Percentiles rank a stretch among this genome's conserved stretches.
Evolutionary conservation across 2,329 filamentous ascomycete genomes (phyloP).

Genomic region (Microthyrium microscopicum): DNA sequence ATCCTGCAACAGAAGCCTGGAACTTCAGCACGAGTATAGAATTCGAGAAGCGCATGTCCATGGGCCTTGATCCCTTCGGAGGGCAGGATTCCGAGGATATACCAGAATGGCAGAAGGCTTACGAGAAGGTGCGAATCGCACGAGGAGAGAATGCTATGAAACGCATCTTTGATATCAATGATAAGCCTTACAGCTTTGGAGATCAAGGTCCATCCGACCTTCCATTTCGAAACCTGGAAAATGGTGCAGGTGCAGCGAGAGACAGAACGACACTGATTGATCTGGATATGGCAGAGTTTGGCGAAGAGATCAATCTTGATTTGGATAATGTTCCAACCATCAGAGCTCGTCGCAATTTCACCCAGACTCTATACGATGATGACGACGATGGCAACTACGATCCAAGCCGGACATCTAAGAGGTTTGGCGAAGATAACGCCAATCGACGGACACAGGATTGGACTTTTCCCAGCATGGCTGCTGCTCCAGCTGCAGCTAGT

Average conservation of each 20-base stretch:
- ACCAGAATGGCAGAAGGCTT: constrained; percentile 27
- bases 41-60: constrained; percentile 36
- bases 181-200: constrained; percentile 41
- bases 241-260: constrained; percentile 21
- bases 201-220: constrained; percentile 39
- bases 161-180: constrained; percentile 38
- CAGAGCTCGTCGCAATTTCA: constrained; percentile 33
- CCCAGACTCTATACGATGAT: constrained; percentile 24
- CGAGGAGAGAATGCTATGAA: constrained; percentile 39
- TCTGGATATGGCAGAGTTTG: constrained; percentile 29
- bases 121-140: constrained; percentile 40
- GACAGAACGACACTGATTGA: constrained; percentile 38
- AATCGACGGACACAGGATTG: constrained; percentile 34
- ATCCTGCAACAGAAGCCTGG: constrained; percentile 38
- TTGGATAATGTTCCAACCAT: constrained; percentile 37
- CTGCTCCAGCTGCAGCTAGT: too few species aligned
- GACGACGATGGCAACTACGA: constrained; percentile 20
- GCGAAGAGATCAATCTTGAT: constrained; percentile 22
- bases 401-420: constrained; percentile 13
- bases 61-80: constrained; percentile 23
- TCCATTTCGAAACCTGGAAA: constrained; percentile 29
- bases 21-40: constrained; percentile 48
- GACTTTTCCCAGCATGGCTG: constrained; percentile 33
- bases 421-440: too few species aligned
- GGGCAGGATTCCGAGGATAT: constrained; percentile 4